Percentiles rank a stretch among this genome's conserved stretches.
Evolutionary conservation across 208 protist genomes (phyloP).

Genomic region (Trichomonas tenax): DNA sequence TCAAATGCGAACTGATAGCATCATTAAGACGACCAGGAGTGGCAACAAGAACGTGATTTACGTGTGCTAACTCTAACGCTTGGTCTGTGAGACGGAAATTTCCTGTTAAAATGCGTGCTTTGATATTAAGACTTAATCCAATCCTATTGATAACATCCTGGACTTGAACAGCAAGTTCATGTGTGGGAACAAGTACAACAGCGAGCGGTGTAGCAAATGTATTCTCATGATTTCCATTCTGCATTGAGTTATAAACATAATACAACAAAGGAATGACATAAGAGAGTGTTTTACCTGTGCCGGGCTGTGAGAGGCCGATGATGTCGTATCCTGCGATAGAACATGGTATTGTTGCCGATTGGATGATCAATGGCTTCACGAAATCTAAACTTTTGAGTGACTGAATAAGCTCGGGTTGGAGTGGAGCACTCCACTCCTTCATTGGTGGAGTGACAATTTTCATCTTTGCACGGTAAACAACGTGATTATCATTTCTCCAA

Average conservation of each 20-base stretch:
- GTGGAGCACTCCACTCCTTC: not conserved
- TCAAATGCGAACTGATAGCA: not conserved
- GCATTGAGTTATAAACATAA: not conserved
- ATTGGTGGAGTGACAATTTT: not conserved
- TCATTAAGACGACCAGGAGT: slow-evolving; percentile 16
- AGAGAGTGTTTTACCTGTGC: slow-evolving; percentile 93
- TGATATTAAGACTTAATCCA: not conserved
- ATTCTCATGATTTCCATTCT: not conserved
- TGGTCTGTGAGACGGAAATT: not conserved
- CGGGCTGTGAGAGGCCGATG: slow-evolving; percentile 94
- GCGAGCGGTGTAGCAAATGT: not conserved
- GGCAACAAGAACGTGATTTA: not conserved
- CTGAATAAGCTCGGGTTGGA: not conserved
- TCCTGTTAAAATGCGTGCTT: not conserved
- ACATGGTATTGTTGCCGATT: slow-evolving; percentile 32
- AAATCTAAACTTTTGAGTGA: not conserved
- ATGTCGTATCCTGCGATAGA: slow-evolving; percentile 46
- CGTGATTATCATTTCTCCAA: not conserved
- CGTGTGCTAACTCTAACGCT: not conserved
- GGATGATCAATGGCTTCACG: slow-evolving; percentile 25
- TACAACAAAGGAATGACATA: slow-evolving; percentile 90
- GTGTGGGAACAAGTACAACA: not conserved
- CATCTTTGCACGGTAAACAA: not conserved
- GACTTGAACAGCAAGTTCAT: slow-evolving; percentile 8
- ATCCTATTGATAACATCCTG: not conserved